Percentiles rank a stretch among this genome's conserved stretches.
phyloP scores from a whole-genome alignment of 495 filamentous ascomycete species.

The Staphylotrichum tortipilum region DNA sequence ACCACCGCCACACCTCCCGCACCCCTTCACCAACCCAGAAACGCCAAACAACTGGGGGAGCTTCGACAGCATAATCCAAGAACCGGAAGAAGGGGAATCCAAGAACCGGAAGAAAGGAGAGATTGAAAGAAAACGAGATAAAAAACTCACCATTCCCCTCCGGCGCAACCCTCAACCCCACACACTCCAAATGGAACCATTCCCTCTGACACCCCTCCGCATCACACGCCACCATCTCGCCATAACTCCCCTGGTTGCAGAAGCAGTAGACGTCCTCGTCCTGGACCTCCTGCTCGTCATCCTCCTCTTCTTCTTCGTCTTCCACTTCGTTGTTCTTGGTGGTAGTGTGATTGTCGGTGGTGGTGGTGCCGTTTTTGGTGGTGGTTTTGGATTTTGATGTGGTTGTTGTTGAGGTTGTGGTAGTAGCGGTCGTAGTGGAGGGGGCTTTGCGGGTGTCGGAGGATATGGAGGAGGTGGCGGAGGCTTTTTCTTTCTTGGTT shows the following conservation, averaged over 20 bases:
- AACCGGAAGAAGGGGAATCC: background rate
- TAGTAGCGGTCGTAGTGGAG: background rate
- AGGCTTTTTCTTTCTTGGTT: background rate
- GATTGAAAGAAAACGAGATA: constrained; percentile 4
- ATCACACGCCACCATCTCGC: constrained; percentile 98
- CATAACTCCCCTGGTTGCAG: constrained; percentile 87
- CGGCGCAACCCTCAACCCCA: constrained; percentile 78
- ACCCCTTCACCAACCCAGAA: too few relatives aligned
- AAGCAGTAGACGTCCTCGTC: constrained; percentile 59
- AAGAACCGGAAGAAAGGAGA: background rate
- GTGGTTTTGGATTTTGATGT: constrained; percentile 17
- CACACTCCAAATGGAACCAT: constrained; percentile 95
- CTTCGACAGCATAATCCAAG: background rate
- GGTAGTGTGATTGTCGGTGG: too few relatives aligned
- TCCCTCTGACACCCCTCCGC: constrained; percentile 76
- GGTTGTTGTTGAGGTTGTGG: background rate
- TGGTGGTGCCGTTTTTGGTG: constrained; percentile 11
- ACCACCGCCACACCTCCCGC: too few relatives aligned
- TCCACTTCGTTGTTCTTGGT: constrained; percentile 45
- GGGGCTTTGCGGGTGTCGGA: background rate
- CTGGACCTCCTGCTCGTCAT: constrained; percentile 48
- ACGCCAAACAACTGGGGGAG: background rate
- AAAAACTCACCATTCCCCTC: constrained; percentile 65
- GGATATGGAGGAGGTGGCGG: too few relatives aligned
- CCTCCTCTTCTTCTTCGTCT: constrained; percentile 59